Conservation (phyloP, 441 rosid species). For the Kokia cookei region DNA sequence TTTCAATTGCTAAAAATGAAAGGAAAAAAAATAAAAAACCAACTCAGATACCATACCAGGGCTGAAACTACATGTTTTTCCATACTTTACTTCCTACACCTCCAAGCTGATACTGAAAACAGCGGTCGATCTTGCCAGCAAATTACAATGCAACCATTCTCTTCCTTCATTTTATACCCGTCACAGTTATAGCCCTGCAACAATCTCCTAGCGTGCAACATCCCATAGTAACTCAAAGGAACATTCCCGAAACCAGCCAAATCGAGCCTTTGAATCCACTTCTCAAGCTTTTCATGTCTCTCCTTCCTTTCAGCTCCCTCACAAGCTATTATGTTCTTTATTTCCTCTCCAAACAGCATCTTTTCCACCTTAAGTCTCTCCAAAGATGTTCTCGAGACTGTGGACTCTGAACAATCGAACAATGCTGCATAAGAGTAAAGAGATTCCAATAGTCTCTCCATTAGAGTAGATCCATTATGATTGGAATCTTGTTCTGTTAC, state of each 20-base stretch:
- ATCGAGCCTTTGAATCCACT: constrained; percentile 55
- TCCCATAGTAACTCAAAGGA: constrained; percentile 40
- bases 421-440: constrained; percentile 54
- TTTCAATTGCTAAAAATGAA: constrained; percentile 5
- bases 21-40: neutral
- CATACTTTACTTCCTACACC: constrained; percentile 32
- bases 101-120: constrained; percentile 60
- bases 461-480: constrained; percentile 46
- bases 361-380: constrained; percentile 63
- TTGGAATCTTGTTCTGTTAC: constrained; percentile 56
- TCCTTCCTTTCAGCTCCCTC: constrained; percentile 62
- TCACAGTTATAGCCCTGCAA: constrained; percentile 48
- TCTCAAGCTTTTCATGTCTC: constrained; percentile 65
- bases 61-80: neutral
- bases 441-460: constrained; percentile 62
- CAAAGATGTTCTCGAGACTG: constrained; percentile 34
- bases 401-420: constrained; percentile 63
- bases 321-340: constrained; percentile 53
- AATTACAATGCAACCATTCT: constrained; percentile 39
- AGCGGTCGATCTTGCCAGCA: constrained; percentile 65
- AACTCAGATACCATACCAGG: neutral
- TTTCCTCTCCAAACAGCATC: constrained; percentile 64
- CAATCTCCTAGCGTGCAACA: constrained; percentile 48
- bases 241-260: constrained; percentile 40
- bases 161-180: constrained; percentile 46